Evolutionary conservation across 768 basidiomycete species (phyloP).

Genomic region (Tulasnella sp.): DNA sequence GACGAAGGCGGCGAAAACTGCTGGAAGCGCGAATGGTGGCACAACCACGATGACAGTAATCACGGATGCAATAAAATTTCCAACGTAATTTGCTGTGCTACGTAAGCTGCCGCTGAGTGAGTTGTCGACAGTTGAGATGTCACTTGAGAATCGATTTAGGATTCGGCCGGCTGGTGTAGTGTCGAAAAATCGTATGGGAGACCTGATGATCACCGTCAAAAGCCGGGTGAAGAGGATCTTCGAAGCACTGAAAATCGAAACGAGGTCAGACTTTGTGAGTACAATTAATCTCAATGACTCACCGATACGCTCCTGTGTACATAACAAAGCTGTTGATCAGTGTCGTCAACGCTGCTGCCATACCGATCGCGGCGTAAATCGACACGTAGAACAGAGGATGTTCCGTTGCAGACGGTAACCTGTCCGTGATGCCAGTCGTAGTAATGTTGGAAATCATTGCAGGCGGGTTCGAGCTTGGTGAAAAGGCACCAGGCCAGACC

Average conservation of each 20-base stretch:
- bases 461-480: too few species aligned
- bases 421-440: neutral
- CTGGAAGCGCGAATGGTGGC: slow-evolving; percentile 74
- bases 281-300: neutral
- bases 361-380: slow-evolving; percentile 51
- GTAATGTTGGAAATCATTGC: neutral
- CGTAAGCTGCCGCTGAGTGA: slow-evolving; percentile 58
- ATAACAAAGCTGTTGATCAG: slow-evolving; percentile 41
- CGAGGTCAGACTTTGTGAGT: neutral
- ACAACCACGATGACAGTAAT: slow-evolving; percentile 57
- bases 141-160: slow-evolving; percentile 54
- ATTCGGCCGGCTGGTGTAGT: slow-evolving; percentile 61
- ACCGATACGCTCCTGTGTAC: slow-evolving; percentile 27
- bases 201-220: slow-evolving; percentile 57
- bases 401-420: slow-evolving; percentile 33
- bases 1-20: slow-evolving; percentile 41
- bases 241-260: slow-evolving; percentile 10
- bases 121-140: slow-evolving; percentile 78
- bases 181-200: slow-evolving; percentile 62
- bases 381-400: slow-evolving; percentile 64
- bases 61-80: slow-evolving; percentile 65
- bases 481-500: too few species aligned
- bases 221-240: slow-evolving; percentile 36
- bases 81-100: slow-evolving; percentile 65
- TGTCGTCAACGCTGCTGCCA: slow-evolving; percentile 37